Conservation (phyloP, 805 yeast genomes). For the Metschnikowia rubicola region DNA sequence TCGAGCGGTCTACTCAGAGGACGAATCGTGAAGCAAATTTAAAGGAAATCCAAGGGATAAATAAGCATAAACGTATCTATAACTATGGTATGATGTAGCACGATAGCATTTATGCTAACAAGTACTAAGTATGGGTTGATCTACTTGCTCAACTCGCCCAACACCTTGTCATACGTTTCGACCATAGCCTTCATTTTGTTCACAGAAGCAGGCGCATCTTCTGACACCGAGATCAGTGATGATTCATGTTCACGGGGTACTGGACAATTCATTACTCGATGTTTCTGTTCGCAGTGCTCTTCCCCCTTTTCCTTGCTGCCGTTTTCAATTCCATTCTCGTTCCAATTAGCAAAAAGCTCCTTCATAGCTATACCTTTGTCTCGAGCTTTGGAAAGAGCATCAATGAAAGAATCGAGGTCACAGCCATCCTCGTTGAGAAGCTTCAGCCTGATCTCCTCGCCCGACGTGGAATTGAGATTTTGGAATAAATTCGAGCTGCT, state of each 20-base stretch:
- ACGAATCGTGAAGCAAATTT: slow-evolving; percentile 22
- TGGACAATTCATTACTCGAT: too few relatives aligned
- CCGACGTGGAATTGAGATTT: slow-evolving; percentile 22
- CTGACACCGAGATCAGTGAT: background rate
- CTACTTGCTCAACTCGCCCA: slow-evolving; percentile 14
- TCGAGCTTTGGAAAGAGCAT: slow-evolving; percentile 29
- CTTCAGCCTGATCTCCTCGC: slow-evolving; percentile 38
- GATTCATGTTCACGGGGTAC: too few relatives aligned
- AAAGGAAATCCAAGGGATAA: background rate
- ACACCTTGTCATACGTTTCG: slow-evolving; percentile 22
- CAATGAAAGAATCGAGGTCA: slow-evolving; percentile 35
- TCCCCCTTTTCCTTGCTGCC: too few relatives aligned
- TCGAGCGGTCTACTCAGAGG: slow-evolving; percentile 27
- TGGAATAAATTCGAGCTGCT: slow-evolving; percentile 8
- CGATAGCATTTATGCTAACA: background rate
- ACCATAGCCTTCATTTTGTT: slow-evolving; percentile 9
- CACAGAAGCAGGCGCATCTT: background rate
- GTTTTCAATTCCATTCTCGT: background rate
- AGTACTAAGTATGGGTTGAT: background rate
- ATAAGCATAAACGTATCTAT: too few relatives aligned
- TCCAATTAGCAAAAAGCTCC: slow-evolving; percentile 14
- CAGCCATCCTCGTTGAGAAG: slow-evolving; percentile 28
- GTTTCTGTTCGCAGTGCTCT: too few relatives aligned
- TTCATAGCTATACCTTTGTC: slow-evolving; percentile 32
- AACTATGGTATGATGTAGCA: background rate